phyloP scores from a whole-genome alignment of 306 rosid genomes.

The Trichosanthes cucumerina region DNA sequence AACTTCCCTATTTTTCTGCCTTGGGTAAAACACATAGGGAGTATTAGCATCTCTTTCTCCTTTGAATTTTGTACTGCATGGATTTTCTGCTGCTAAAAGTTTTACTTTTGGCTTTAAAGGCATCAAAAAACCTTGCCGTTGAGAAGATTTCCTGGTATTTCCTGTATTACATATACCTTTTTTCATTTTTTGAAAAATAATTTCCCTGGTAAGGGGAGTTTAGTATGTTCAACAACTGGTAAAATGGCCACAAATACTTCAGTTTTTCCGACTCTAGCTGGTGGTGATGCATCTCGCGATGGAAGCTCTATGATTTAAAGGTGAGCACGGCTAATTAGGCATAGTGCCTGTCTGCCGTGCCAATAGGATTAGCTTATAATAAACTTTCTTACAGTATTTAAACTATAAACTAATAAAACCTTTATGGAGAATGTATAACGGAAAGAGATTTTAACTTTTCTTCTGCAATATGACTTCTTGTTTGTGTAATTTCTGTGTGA shows the following conservation, averaged over 20 bases:
- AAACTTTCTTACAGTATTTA: constrained; percentile 15
- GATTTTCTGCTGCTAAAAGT: constrained; percentile 59
- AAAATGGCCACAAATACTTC: constrained; percentile 83
- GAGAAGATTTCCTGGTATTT: constrained; percentile 71
- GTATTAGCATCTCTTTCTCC: constrained; percentile 62
- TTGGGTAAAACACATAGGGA: constrained; percentile 83
- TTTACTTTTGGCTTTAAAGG: constrained; percentile 55
- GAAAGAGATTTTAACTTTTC: constrained; percentile 11
- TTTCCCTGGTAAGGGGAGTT: constrained; percentile 98
- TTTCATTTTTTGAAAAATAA: constrained; percentile 30
- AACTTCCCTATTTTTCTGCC: constrained; percentile 57
- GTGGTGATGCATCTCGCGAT: constrained; percentile 96
- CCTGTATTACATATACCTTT: constrained; percentile 37
- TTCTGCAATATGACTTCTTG: constrained; percentile 19
- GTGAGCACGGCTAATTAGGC: constrained; percentile 99
- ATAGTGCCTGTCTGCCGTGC: constrained; percentile 99
- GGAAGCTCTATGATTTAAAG: constrained; percentile 83
- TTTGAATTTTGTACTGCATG: constrained; percentile 34
- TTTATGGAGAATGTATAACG: background rate
- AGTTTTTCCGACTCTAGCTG: constrained; percentile 87
- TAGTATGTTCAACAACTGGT: constrained; percentile 64
- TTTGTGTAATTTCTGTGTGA: constrained; percentile 12
- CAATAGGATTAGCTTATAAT: constrained; percentile 55
- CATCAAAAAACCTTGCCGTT: constrained; percentile 49
- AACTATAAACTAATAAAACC: constrained; percentile 5